Evolutionary conservation across 2,329 filamentous ascomycete genomes (phyloP).

Genomic region (Alternaria panax): DNA sequence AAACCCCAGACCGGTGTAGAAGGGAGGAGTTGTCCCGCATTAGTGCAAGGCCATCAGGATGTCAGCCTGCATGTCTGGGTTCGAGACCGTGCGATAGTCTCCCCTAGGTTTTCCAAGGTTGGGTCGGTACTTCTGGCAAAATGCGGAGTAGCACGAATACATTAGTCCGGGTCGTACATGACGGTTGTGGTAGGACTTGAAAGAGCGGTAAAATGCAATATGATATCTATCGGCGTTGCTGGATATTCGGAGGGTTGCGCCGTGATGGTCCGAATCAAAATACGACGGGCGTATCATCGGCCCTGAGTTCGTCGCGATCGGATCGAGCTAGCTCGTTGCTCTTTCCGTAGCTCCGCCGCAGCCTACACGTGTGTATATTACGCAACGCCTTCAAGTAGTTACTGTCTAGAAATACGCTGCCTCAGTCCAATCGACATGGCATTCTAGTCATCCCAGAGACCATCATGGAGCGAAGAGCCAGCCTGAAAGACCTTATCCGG

Average conservation of each 20-base stretch:
- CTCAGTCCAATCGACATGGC: slow-evolving; percentile 11
- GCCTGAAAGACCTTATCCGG: slow-evolving; percentile 39
- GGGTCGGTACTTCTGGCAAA: background rate
- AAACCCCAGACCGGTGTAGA: background rate
- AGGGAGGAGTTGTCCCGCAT: slow-evolving; percentile 17
- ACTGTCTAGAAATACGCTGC: slow-evolving; percentile 1
- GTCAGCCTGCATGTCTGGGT: slow-evolving; percentile 9
- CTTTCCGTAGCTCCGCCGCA: slow-evolving; percentile 24
- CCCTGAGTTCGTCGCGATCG: slow-evolving; percentile 10
- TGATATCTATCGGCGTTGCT: background rate
- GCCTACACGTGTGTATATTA: slow-evolving; percentile 24
- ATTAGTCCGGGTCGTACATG: background rate
- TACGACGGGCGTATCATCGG: background rate
- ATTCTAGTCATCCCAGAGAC: background rate
- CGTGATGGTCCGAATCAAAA: slow-evolving; percentile 8
- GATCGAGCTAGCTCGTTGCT: slow-evolving; percentile 17
- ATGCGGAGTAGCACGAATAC: background rate
- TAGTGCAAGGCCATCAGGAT: slow-evolving; percentile 12
- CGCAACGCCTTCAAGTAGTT: slow-evolving; percentile 5
- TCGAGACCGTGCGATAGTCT: slow-evolving; percentile 12
- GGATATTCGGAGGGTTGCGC: slow-evolving; percentile 5
- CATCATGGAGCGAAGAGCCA: slow-evolving; percentile 38
- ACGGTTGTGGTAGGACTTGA: background rate
- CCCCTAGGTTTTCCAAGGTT: slow-evolving; percentile 4
- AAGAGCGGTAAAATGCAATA: background rate